phyloP scores from a whole-genome alignment of 805 yeast species.

The Candida awuae region DNA sequence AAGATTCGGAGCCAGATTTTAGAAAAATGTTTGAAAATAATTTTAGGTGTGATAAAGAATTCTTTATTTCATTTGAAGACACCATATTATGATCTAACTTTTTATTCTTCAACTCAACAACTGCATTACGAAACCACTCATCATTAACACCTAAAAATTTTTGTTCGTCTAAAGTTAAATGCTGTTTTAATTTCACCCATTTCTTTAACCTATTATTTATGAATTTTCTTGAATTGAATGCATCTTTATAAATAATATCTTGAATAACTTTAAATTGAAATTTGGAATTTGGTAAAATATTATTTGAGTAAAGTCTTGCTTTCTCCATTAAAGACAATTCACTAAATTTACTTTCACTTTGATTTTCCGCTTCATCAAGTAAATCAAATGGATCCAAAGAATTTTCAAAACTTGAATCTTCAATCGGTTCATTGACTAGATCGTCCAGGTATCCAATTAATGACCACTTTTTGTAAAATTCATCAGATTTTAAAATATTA shows the following conservation, averaged over 20 bases:
- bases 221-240: slow-evolving; percentile 24
- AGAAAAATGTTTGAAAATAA: slow-evolving; percentile 22
- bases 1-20: slow-evolving; percentile 4
- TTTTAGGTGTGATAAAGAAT: slow-evolving; percentile 22
- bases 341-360: slow-evolving; percentile 10
- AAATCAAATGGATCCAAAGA: slow-evolving; percentile 20
- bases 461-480: slow-evolving; percentile 22
- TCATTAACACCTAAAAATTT: slow-evolving; percentile 18
- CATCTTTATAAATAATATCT: slow-evolving; percentile 25
- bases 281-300: slow-evolving; percentile 17
- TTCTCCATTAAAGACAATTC: slow-evolving; percentile 12
- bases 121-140: slow-evolving; percentile 16
- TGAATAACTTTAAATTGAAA: slow-evolving; percentile 24
- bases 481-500: slow-evolving; percentile 21
- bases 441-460: slow-evolving; percentile 25
- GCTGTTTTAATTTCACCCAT: slow-evolving; percentile 24
- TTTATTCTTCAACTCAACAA: slow-evolving; percentile 16
- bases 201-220: slow-evolving; percentile 19
- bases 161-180: slow-evolving; percentile 20
- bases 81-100: slow-evolving; percentile 21
- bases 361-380: slow-evolving; percentile 15
- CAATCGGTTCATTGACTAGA: slow-evolving; percentile 25
- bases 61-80: slow-evolving; percentile 20
- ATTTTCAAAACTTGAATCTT: slow-evolving; percentile 14
- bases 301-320: slow-evolving; percentile 15